These are phyloP conservation scores for Ceratocystis diversiconidia DNA, from an alignment of 2,329 filamentous ascomycete species.

Conservation along the genomic window DNA sequence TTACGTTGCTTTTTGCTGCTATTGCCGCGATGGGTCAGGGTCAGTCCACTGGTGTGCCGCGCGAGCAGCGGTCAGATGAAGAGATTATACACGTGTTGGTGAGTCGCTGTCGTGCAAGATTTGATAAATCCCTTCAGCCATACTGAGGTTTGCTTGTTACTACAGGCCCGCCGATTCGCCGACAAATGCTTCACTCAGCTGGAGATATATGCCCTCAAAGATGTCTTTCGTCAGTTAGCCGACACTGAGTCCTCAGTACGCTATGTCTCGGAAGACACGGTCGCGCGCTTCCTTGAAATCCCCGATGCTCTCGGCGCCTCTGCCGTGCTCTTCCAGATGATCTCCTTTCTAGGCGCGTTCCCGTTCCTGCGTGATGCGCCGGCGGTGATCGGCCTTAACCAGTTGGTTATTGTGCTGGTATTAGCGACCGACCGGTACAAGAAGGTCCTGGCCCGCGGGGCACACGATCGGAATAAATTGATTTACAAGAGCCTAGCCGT, in stretches of 20 bases:
- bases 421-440: constrained; percentile 58
- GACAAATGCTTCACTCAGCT: constrained; percentile 56
- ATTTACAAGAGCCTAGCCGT: constrained; percentile 60
- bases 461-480: constrained; percentile 45
- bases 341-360: constrained; percentile 57
- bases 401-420: constrained; percentile 57
- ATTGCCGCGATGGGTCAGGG: constrained; percentile 8
- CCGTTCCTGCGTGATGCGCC: constrained; percentile 59
- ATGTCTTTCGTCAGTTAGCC: constrained; percentile 57
- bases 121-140: neutral
- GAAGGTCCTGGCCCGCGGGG: constrained; percentile 44
- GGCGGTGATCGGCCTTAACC: constrained; percentile 52
- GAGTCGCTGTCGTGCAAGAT: neutral
- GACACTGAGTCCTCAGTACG: constrained; percentile 46
- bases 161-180: constrained; percentile 48
- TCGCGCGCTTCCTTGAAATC: constrained; percentile 58
- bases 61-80: constrained; percentile 2
- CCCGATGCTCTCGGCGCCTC: constrained; percentile 55
- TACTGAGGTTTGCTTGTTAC: neutral
- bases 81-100: constrained; percentile 8
- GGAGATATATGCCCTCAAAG: constrained; percentile 59
- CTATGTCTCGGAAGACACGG: constrained; percentile 56
- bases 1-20: too few relatives aligned
- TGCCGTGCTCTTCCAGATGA: constrained; percentile 56
- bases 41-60: neutral